Percentiles rank a stretch among this genome's conserved stretches.
Conservation (phyloP, 768 basidiomycete species). For the Inosperma sp. region DNA sequence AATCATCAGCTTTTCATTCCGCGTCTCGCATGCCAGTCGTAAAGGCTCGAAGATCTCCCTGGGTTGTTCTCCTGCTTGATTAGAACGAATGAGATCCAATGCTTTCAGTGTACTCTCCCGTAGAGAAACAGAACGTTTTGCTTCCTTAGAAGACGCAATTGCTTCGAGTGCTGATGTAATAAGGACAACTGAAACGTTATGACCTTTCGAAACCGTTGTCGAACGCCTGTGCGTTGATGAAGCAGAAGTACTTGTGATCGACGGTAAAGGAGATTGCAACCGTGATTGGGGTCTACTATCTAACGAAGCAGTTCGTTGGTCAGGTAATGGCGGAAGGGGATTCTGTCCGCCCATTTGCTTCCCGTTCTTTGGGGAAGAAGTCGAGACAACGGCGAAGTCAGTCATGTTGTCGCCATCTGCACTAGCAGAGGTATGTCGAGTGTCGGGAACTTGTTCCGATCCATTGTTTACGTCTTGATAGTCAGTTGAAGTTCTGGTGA, state of each 20-base stretch:
- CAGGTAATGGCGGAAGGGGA: conserved; percentile 1
- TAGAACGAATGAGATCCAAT: conserved; percentile 72
- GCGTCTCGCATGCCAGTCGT: conserved; percentile 92
- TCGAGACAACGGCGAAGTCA: too few relatives aligned
- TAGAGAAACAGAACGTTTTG: conserved; percentile 74
- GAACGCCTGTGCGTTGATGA: conserved; percentile 45
- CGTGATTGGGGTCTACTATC: conserved; percentile 20
- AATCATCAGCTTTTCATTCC: conserved; percentile 90
- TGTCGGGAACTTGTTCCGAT: not conserved
- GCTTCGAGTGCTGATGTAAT: conserved; percentile 83
- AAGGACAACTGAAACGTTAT: conserved; percentile 72
- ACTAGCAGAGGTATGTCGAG: too few relatives aligned
- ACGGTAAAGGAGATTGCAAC: conserved; percentile 24
- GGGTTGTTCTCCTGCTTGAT: conserved; percentile 70
- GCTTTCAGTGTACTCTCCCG: conserved; percentile 81
- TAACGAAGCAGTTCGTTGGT: not conserved
- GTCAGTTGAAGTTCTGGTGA: not conserved
- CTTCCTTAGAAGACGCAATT: conserved; percentile 84
- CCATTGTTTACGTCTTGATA: not conserved
- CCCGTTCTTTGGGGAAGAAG: not conserved
- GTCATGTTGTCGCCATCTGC: too few relatives aligned
- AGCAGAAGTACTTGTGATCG: conserved; percentile 19
- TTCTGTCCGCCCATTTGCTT: too few relatives aligned
- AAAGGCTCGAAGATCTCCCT: conserved; percentile 95
- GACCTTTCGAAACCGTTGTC: conserved; percentile 61